Conservation (phyloP, 1,139 yeast genomes). For the Pneumocystis murina region DNA sequence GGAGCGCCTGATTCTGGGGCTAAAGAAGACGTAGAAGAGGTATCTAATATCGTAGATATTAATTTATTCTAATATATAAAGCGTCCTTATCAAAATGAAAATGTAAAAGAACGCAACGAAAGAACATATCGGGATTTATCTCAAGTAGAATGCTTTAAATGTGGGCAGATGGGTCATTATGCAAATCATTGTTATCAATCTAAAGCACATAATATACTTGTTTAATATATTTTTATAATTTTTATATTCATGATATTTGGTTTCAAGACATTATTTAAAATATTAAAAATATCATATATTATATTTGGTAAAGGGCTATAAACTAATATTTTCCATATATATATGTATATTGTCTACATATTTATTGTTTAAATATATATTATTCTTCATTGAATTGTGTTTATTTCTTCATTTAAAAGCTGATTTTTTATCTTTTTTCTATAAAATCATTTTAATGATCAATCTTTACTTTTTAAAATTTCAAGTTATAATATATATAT, state of each 20-base stretch:
- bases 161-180: conserved; percentile 1
- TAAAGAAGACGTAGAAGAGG: neutral
- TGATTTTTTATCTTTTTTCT: neutral
- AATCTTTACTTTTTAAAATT: neutral
- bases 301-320: neutral
- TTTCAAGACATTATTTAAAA: neutral
- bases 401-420: neutral
- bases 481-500: neutral
- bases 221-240: neutral
- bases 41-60: neutral
- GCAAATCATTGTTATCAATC: neutral
- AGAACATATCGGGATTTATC: neutral
- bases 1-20: neutral
- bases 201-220: neutral
- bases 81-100: neutral
- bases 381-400: neutral
- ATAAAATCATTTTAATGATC: neutral
- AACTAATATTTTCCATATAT: neutral
- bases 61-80: neutral
- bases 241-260: neutral
- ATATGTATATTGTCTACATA: neutral
- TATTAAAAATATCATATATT: neutral
- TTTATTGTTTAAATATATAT: neutral
- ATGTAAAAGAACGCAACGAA: neutral
- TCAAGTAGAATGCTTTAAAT: neutral